Evolutionary conservation across 768 basidiomycete species (phyloP), one percentile per base, ranked within the genome.

Genomic region (Termitomyces bulborhizus): DNA sequence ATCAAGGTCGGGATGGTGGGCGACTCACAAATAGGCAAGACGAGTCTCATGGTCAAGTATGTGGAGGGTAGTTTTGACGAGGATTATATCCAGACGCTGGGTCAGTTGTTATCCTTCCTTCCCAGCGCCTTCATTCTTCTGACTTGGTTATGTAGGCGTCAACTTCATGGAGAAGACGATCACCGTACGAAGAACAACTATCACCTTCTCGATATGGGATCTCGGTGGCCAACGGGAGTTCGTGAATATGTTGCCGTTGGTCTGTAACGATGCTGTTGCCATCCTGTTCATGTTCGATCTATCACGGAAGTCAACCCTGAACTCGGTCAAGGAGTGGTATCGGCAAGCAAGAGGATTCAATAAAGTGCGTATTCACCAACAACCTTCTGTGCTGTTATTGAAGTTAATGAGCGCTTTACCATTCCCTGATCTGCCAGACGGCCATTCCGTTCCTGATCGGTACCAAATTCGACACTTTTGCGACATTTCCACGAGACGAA

Each of bases 161-260:
- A 98, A 98, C 73, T 98, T 98, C 73, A 98, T 98, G 97, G 96
- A 99, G 78, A 99, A 99, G 80, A 97, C 96, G 15, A 98, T 99
- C 65, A 90, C 91, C 54, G 96, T 99, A 62, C 86, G 97, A 63
- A 88, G 95, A 71, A 98, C 97, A 56, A 97, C 96, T 54, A 98
- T 99, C 71, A 98, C 96, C 3, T 98, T 99, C 76, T 98, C 95
- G 60, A 97, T 98, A 72, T 99, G 97, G 95, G 94, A 97, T 78
- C 76, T 97, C 55, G 94, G 94, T 61, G 94, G 93, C 46, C 96
- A 99, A 70, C 82, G 96, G 51, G 97, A 99, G 72, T 99, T 99
- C 71, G 97, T 99, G 62, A 96, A 96, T 73, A 98, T 98, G 95
- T 76, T 98, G 36, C 96, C 96, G 16, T 82, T 98, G 43, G 96